Base-by-base conservation (phyloP, 768 basidiomycete species). In the Trametes villosa region DNA sequence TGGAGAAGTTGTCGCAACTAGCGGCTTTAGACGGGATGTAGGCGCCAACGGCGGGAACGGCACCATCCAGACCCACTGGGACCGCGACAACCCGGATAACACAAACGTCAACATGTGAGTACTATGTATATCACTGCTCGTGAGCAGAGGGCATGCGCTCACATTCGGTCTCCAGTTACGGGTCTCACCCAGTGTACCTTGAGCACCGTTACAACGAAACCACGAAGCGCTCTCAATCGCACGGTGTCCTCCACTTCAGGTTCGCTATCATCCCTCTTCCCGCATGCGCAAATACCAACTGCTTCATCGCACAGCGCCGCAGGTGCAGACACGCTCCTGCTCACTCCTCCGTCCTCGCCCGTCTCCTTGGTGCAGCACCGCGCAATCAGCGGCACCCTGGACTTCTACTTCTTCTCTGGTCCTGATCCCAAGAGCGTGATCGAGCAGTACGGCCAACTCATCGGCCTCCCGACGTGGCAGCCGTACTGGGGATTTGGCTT, bases 401-500 rank as follows among this genome's bases (percentile, higher is more conserved):
- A 92, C 72, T 84, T 92, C 62, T 92, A 91, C 77, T 91, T 89
- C 74, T 81, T 91, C 70, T 83, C 77, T 4, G 81, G 81, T 9
- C 76, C 76, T 1, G 69, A 61, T 22, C 82, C 85, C 26, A 74
- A 75, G 36, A 71, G 72, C 11, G 89, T 90, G 12, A 81, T 88
- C 45, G 80, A 87, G 60, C 90, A 92, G 70, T 89, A 91, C 65
- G 82, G 85, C 4, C 80, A 76, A 31, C 74, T 85, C 13, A 77
- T 89, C 26, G 90, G 90, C 2, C 75, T 83, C 26, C 88, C 91
- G 2, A 83, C 82, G 22, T 86, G 87, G 83, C 85, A 86, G 67
- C 89, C 89, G 2, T 77, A 77, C 45, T 92, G 89, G 88, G 85
- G 83, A 11, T 88, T 92, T 68, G 90, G 90, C 11, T 90, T 90